Evolutionary conservation across 1,284 basidiomycete genomes (phyloP), one percentile per base, ranked within the genome.

Genomic region (Melampsora americana): DNA sequence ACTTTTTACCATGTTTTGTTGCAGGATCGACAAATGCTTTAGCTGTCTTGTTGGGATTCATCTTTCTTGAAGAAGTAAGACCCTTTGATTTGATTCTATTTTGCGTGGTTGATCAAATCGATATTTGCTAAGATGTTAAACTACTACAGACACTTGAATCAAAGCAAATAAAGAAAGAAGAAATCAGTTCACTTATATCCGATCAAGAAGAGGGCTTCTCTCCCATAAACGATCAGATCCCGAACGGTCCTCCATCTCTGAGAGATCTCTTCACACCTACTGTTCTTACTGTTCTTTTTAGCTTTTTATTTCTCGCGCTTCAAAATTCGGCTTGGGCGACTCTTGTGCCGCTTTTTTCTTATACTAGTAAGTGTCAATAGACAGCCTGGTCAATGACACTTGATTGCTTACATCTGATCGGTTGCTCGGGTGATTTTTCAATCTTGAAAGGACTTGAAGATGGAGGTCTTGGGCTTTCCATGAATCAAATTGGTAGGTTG

Each of bases 1-100:
- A 76, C 46, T 76, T 76, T 48, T 69, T 76, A 32, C 73, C 73
- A 9, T 76, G 73, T 26, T 76, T 69, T 28, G 60, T 68, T 50
- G 73, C 66, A 23, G 73, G 73, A 1, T 48, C 46, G 12, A 61
- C 44, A 65, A 76, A 76, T 50, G 35, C 68, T 23, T 50, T 53
- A 14, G 73, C 73, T 1, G 73, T 59, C 1, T 32, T 48, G 18
- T 30, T 76, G 6, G 73, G 73, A 9, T 76, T 68, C n/a, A 68
- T 76, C 18, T 76, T 23, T 30, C 48, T 76, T 42, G 66, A 76
- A 68, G 73, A 76, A 64, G 73, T 76, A 20, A 5, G 70, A 42
- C 18, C 39, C 39, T 42, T 42, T 42, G 39, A 42, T 42, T 9
- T 5, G 9, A 35, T 35, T 42, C 11, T 12, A 1, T 42, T n/a